Evolutionary conservation across 2,329 filamentous ascomycete species (phyloP), one percentile per base, ranked within the genome.

Genomic region (Alternaria consortialis): DNA sequence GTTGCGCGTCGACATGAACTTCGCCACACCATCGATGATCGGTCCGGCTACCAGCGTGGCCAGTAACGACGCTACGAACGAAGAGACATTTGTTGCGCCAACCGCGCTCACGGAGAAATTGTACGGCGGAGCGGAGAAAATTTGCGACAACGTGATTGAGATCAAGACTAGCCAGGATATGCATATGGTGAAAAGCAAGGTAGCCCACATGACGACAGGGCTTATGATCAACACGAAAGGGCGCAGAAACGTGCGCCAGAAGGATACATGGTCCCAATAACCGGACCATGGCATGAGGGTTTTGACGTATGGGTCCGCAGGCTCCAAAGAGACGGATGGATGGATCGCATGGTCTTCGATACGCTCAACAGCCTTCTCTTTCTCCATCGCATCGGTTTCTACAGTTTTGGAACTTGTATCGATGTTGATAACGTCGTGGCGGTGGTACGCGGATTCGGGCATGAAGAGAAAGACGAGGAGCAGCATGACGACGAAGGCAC

Each of bases 131-230:
- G 68, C 68, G 2, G 68, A 71, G 53, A 72, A 71, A 12, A 72
- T 72, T 20, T 72, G 70, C 29, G 70, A 72, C 8, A 72, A 47
- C 4, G 70, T 72, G 31, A 71, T 67, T 7, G 67, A 71, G 39
- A 72, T 72, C 31, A 69, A 56, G 2, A 72, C 68, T 2, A 72
- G 67, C 70, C 70, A 72, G n/a, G 68, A 71, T n/a, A 72, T 68
- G 42, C 68, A 70, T 20, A 68, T 67, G 0, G 70, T 72, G 55
- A 71, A 72, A 6, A 71, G 55, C 20, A 72, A 53, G 9, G 68
- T 71, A 3, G 67, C 70, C 68, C 68, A 72, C 53, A 66, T 62
- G 12, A 72, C 70, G 4, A 68, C 63, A 15, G 70, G 68, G 29
- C 65, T 68, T 4, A 56, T 27, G 17, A 71, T 54, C 27, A 65